Evolutionary conservation across 495 filamentous ascomycete species (phyloP), one percentile per base, ranked within the genome.

Genomic region (Bacidia rubella): DNA sequence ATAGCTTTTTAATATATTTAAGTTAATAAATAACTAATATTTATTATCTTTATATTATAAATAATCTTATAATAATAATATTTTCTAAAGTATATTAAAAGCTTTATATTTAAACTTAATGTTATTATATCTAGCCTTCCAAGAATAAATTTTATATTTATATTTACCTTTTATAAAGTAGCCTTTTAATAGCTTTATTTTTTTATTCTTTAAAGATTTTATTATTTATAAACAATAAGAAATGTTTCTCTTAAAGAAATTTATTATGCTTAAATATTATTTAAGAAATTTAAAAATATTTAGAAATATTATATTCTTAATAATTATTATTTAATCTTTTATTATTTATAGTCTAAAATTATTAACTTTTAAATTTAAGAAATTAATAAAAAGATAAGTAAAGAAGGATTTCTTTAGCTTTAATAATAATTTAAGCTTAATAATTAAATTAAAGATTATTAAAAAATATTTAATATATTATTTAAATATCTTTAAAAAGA

Each of bases 1-100:
- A 10, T 51, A 55, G 5, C 17, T 9, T 19, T 55, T 50, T 40
- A 50, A 55, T 2, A 10, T 25, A 45, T 55, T 41, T 43, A 55
- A 23, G 19, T 49, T n/a, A 0, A 55, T 55, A 25, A 2, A 49
- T 20, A 54, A 22, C 11, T 0, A 11, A 0, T 26, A 9, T 39
- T 10, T 27, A 20, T 23, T 17, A 47, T 47, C 23, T 23, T 7
- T 23, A 45, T 46, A 47, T 27, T 3, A 22, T 15, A 53, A 32
- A 29, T 32, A 21, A 47, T 27, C 22, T 53, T 46, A 20, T 49
- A 53, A 49, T 38, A 50, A 22, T 32, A 21, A 15, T 11, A 46
- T 20, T 43, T 43, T 5, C 22, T 32, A 49, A 26, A 38, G 22
- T 39, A 20, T 21, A 43, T 17, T 3, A 40, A 40, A 19, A 17